phyloP scores from a whole-genome alignment of 2,329 filamentous ascomycete species.

The Pseudogymnoascus sp. region DNA sequence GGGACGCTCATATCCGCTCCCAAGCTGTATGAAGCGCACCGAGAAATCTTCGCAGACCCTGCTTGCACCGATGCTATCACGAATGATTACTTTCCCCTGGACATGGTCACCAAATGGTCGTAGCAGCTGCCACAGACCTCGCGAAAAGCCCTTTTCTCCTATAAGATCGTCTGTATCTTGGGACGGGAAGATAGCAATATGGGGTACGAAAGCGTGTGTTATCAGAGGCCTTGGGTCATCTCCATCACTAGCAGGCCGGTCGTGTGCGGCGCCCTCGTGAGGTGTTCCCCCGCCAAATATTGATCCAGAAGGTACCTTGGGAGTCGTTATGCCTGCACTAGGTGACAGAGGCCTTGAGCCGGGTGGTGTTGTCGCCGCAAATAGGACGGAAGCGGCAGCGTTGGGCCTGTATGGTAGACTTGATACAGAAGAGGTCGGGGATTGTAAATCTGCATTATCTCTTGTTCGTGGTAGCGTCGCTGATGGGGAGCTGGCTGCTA shows the following conservation, averaged over 20 bases:
- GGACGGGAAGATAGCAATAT: slow-evolving; percentile 81
- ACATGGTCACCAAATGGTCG: slow-evolving; percentile 86
- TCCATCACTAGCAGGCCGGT: slow-evolving; percentile 15
- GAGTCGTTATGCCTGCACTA: slow-evolving; percentile 49
- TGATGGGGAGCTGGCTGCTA: slow-evolving; percentile 56
- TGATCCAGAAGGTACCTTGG: slow-evolving; percentile 48
- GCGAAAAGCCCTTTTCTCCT: slow-evolving; percentile 72
- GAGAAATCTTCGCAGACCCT: slow-evolving; percentile 83
- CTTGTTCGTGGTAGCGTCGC: slow-evolving; percentile 54
- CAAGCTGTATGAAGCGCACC: slow-evolving; percentile 72
- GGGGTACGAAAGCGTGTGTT: slow-evolving; percentile 77
- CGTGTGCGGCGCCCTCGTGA: slow-evolving; percentile 23
- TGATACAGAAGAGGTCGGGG: slow-evolving; percentile 40
- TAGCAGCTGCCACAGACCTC: slow-evolving; percentile 76
- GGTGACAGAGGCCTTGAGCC: slow-evolving; percentile 62
- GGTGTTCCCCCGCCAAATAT: slow-evolving; percentile 40
- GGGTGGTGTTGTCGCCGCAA: slow-evolving; percentile 60
- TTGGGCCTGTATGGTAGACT: slow-evolving; percentile 46
- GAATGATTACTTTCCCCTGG: slow-evolving; percentile 77
- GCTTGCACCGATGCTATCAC: slow-evolving; percentile 82
- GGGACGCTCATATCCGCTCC: slow-evolving; percentile 46
- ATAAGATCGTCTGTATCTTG: slow-evolving; percentile 75
- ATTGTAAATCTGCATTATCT: slow-evolving; percentile 40
- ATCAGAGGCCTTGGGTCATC: slow-evolving; percentile 57
- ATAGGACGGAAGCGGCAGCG: slow-evolving; percentile 51